Evolutionary conservation across 768 basidiomycete genomes (phyloP), one percentile per base, ranked within the genome.

Genomic region (Cystoderma amianthinum): DNA sequence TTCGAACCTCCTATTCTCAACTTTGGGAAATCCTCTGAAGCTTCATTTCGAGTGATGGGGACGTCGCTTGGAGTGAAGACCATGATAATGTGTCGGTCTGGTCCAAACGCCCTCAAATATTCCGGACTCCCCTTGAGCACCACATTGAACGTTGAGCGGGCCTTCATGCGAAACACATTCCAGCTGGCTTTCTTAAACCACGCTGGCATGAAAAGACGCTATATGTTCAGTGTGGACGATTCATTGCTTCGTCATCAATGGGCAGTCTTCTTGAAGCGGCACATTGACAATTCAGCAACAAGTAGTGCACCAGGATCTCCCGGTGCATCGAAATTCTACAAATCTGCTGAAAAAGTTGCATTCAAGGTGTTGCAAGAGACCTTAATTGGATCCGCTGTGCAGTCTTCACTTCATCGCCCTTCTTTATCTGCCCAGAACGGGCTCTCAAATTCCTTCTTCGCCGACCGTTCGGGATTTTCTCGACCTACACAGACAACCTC

Each of bases 151-250:
- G 81, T 95, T 45, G 92, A 95, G 56, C 83, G 92, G 15, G 82
- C 90, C 0, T 97, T 97, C 65, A 97, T 97, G 95, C 79, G 83
- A 44, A 87, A 97, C 57, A 96, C 94, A 0, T 94, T 98, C 72
- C 90, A 96, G 58, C 63, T 97, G 23, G 82, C 91, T 2, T 97
- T 98, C 65, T 47, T 70, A 28, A 80, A 81, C 50, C 78, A 83
- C 47, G 55, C 68, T 22, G 79, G 80, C 21, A 44, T 66, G 41
- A 87, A 85, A 60, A 76, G 92, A 49, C 80, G 83, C 53, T 98
- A 98, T 64, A 92, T 96, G 82, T 97, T 96, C 69, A 92, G 88
- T 47, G 80, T 96, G 32, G 79, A 85, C 38, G 89, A 92, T 52
- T 74, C 83, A 1, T 68, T 85, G 28, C 72, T 86, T 13, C 78